phyloP scores from a whole-genome alignment of 257 asterid species.

The Eustoma russellianum region DNA sequence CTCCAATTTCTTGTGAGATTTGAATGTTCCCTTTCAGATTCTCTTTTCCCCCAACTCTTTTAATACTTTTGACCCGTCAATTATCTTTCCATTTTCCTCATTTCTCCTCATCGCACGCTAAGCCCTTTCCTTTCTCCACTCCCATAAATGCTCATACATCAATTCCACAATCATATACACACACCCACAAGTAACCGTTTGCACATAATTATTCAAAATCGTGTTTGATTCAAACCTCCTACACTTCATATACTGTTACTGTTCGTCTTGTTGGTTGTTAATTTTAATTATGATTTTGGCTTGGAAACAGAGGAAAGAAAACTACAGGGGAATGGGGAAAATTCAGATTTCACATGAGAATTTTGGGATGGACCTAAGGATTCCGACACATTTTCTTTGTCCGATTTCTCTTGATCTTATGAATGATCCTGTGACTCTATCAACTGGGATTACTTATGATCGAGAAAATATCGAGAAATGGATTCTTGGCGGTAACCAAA shows the following conservation, averaged over 20 bases:
- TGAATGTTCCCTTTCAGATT: slow-evolving; percentile 11
- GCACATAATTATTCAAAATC: too few species aligned
- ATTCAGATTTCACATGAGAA: slow-evolving; percentile 3
- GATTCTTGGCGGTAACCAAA: slow-evolving; percentile 35
- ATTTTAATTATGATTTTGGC: slow-evolving; percentile 12
- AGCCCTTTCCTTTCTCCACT: too few species aligned
- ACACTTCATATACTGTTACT: neutral
- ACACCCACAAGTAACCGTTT: neutral
- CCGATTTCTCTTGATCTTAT: slow-evolving; percentile 22
- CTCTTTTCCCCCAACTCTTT: slow-evolving; percentile 3
- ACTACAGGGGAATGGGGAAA: neutral
- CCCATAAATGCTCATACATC: too few species aligned
- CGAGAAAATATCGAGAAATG: slow-evolving; percentile 47
- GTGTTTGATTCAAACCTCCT: neutral
- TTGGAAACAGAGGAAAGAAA: slow-evolving; percentile 11
- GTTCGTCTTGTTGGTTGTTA: neutral
- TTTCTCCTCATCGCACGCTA: neutral
- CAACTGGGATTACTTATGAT: slow-evolving; percentile 51
- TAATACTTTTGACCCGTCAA: neutral
- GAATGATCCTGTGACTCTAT: slow-evolving; percentile 62
- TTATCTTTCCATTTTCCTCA: neutral
- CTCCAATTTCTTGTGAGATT: neutral
- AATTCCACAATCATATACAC: neutral
- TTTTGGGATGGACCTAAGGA: slow-evolving; percentile 7
- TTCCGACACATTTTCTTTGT: slow-evolving; percentile 9